Evolutionary conservation across 768 basidiomycete genomes (phyloP).

Genomic region (Tulasnella calospora): DNA sequence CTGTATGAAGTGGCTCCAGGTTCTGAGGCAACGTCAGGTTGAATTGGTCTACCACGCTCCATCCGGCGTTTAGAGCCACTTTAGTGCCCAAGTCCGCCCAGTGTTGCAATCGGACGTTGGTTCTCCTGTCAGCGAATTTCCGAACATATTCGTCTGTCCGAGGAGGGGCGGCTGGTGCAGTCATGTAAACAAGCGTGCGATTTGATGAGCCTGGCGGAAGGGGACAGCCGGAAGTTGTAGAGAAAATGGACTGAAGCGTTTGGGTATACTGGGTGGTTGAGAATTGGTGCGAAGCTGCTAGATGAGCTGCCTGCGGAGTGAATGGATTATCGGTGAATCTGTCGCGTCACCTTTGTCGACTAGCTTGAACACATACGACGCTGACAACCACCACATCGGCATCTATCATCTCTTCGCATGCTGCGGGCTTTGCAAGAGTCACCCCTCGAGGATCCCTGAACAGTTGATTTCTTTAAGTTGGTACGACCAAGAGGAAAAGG

Average conservation of each 20-base stretch:
- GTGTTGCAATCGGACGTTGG: conserved; percentile 16
- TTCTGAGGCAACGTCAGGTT: background rate
- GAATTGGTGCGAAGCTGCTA: background rate
- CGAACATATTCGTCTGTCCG: background rate
- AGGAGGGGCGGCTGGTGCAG: background rate
- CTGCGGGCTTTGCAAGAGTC: background rate
- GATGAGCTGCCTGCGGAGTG: background rate
- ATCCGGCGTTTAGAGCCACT: background rate
- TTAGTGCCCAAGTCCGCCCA: background rate
- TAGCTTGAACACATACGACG: background rate
- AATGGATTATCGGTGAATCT: background rate
- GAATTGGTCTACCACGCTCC: conserved; percentile 17
- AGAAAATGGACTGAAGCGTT: background rate
- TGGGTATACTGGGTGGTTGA: background rate
- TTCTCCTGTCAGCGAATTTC: background rate
- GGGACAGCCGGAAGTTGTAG: background rate
- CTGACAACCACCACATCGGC: background rate
- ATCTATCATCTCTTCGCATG: background rate
- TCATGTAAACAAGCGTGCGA: conserved; percentile 4
- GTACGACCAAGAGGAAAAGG: background rate
- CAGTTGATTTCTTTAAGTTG: background rate
- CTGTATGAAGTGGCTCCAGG: background rate
- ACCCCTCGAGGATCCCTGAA: background rate
- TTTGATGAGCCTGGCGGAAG: background rate
- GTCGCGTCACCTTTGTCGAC: too few relatives aligned